phyloP scores from a whole-genome alignment of 768 basidiomycete species.

The Pleurotus sapidus region DNA sequence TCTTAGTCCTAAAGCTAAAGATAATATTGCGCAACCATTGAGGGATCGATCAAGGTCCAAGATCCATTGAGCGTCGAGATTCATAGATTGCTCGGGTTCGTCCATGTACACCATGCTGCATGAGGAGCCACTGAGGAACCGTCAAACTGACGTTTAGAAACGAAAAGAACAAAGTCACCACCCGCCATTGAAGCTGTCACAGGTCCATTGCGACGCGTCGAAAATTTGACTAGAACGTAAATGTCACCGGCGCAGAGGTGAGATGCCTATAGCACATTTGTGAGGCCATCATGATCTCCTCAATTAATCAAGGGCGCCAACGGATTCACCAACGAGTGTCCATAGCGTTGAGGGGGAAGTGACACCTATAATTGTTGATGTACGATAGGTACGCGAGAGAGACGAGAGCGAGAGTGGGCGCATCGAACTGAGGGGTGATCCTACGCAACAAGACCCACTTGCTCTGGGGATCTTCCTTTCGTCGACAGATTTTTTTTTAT shows the following conservation, averaged over 20 bases:
- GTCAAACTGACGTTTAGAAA: background rate
- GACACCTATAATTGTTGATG: too few relatives aligned
- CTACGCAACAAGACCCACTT: background rate
- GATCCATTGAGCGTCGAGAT: background rate
- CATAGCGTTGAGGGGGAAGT: too few relatives aligned
- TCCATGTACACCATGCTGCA: too few relatives aligned
- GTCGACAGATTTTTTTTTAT: too few relatives aligned
- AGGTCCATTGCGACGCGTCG: background rate
- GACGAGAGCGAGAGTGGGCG: background rate
- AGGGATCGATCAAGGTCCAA: background rate
- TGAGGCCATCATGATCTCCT: background rate
- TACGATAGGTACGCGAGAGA: background rate
- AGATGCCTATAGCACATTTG: background rate
- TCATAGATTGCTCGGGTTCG: background rate
- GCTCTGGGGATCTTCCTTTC: too few relatives aligned
- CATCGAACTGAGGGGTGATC: background rate
- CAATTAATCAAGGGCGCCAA: background rate
- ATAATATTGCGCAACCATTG: background rate
- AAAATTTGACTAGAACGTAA: background rate
- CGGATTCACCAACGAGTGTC: too few relatives aligned
- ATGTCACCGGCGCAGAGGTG: constrained; percentile 3
- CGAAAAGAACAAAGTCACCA: constrained; percentile 6
- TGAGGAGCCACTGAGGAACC: too few relatives aligned
- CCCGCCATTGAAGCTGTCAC: background rate
- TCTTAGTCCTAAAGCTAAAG: background rate